These are phyloP conservation scores for Rubroshorea leprosula DNA, from an alignment of 345 rosid species.

Conservation along the genomic window DNA sequence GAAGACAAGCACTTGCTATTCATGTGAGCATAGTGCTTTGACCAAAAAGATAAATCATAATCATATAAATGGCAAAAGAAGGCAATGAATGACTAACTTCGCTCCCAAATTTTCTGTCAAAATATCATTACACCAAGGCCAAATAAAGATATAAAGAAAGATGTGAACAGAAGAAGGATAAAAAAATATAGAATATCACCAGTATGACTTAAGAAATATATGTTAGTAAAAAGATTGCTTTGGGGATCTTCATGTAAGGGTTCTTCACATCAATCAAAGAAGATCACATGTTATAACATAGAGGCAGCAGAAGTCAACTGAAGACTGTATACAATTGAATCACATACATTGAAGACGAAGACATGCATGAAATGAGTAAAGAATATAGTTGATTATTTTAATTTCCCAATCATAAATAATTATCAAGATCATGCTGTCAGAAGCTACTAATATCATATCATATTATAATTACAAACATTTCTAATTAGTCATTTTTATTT, in stretches of 20 bases:
- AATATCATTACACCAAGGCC: background rate
- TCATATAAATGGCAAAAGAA: background rate
- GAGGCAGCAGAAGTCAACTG: background rate
- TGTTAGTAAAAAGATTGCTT: background rate
- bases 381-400: too few species aligned
- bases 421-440: background rate
- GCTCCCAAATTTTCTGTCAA: background rate
- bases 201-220: too few species aligned
- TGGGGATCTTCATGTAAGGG: background rate
- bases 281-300: background rate
- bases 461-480: too few species aligned
- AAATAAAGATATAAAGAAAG: background rate
- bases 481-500: too few species aligned
- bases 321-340: background rate
- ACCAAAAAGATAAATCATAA: background rate
- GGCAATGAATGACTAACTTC: background rate
- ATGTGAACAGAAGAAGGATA: background rate
- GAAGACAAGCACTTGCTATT: background rate
- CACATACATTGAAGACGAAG: background rate
- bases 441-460: too few species aligned
- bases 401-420: background rate
- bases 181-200: background rate
- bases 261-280: background rate
- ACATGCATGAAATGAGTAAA: background rate
- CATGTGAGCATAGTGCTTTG: background rate